Conservation (phyloP, 345 rosid genomes). For the Tarenaya hassleriana region DNA sequence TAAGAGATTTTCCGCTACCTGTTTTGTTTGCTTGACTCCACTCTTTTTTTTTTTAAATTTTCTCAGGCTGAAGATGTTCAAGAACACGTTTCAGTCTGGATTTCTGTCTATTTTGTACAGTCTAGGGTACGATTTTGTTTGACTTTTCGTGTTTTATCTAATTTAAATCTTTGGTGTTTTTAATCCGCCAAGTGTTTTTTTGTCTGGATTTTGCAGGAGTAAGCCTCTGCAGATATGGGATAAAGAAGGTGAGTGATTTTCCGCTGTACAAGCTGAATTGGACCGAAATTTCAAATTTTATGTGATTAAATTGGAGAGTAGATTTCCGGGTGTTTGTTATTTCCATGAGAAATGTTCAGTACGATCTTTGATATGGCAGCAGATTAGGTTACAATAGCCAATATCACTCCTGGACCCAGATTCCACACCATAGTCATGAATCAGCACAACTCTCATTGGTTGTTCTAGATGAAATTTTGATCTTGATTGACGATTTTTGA, state of each 20-base stretch:
- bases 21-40: too few relatives aligned
- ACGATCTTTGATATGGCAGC: too few relatives aligned
- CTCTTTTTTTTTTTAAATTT: too few relatives aligned
- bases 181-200: constrained; percentile 9
- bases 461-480: neutral
- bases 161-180: neutral
- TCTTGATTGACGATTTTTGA: neutral
- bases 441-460: too few relatives aligned
- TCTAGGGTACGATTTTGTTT: constrained; percentile 43
- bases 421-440: too few relatives aligned
- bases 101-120: constrained; percentile 75
- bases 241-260: constrained; percentile 52
- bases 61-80: constrained; percentile 46
- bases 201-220: constrained; percentile 37
- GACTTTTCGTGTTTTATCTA: neutral
- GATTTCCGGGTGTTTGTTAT: too few relatives aligned
- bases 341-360: too few relatives aligned
- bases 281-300: neutral
- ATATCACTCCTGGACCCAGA: too few relatives aligned
- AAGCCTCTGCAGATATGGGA: constrained; percentile 86
- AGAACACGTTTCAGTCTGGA: constrained; percentile 85
- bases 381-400: too few relatives aligned
- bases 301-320: constrained; percentile 1
- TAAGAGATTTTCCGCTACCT: too few relatives aligned
- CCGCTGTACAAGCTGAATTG: neutral